Conservation (phyloP, 257 asterid species). For the Striga asiatica region DNA sequence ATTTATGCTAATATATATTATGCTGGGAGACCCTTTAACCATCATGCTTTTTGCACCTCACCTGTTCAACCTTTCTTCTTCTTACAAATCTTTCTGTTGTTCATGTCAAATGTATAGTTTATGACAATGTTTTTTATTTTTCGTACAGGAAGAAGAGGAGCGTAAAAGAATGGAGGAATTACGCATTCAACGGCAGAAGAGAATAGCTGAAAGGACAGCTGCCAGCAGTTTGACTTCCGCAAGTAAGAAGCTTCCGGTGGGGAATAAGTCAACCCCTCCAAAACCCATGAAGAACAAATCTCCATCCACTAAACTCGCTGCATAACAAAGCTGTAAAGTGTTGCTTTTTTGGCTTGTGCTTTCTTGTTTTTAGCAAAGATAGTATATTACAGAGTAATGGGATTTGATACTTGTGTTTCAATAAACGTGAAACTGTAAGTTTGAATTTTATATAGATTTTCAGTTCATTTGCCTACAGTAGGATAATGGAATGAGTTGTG, state of each 20-base stretch:
- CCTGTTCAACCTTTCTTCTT: no score
- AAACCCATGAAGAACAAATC: slow-evolving; percentile 28
- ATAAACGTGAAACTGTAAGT: slow-evolving; percentile 8
- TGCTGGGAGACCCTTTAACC: no score
- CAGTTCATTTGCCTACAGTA: background rate
- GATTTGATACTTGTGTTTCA: slow-evolving; percentile 14
- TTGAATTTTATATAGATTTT: background rate
- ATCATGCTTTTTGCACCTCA: no score
- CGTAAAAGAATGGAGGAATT: slow-evolving; percentile 63
- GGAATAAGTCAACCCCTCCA: slow-evolving; percentile 37
- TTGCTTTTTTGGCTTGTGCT: slow-evolving; percentile 17
- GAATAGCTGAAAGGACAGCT: slow-evolving; percentile 79
- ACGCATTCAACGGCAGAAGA: slow-evolving; percentile 47
- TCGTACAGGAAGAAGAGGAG: slow-evolving; percentile 60
- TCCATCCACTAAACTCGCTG: slow-evolving; percentile 11
- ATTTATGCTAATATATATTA: no score
- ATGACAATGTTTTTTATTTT: background rate
- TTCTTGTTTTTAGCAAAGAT: slow-evolving; percentile 2
- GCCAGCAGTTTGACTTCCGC: slow-evolving; percentile 23
- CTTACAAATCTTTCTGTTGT: no score
- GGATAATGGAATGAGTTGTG: background rate
- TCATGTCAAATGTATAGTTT: no score
- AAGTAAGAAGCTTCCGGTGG: slow-evolving; percentile 36
- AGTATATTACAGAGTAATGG: slow-evolving; percentile 21
- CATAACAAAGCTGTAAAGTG: slow-evolving; percentile 16